Base-by-base conservation (phyloP, 352 stramenopile species). In the Thraustochytrium sp. region DNA sequence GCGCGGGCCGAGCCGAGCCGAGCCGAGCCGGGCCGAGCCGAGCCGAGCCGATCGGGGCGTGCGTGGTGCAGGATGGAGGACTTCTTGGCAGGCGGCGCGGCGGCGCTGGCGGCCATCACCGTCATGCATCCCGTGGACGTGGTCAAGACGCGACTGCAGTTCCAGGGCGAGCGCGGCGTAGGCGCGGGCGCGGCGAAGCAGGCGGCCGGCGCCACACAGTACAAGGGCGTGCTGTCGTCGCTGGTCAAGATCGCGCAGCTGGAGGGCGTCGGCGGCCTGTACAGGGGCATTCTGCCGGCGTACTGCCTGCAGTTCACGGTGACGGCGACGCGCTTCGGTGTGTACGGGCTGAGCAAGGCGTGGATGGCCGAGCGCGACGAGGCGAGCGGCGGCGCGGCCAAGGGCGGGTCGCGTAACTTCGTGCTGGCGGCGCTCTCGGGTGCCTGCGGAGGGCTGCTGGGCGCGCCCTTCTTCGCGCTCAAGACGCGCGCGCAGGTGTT, bases 271-370 rank as follows among this genome's bases (percentile, higher is more conserved):
- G 9, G 36, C 26, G 68, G 68, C 0, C 49, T 80, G 8, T 80
- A 80, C 29, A 18, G 68, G 9, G 68, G 68, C n/a, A 61, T 80
- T 5, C 1, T 44, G 31, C 34, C 68, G 29, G 68, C 68, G 9
- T 80, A 80, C 49, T 18, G 31, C 5, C 38, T 80, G 68, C 68
- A 80, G 46, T 80, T 80, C 42, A 53, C 68, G 51, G 68, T 80
- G n/a, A 80, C 68, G 31, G 68, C 68, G 21, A 51, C 53, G 23
- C 68, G 68, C 34, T 80, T 80, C n/a, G 68, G 68, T 8, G 38
- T 80, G 16, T 80, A 80, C 51, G 68, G 48, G 23, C 34, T 64
- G 3, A 53, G 44, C 68, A 80, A 80, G 68, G 26, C 34, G 26
- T 72, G 59, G 59, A 13, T 72, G 9, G 59, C 59, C 0, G 59